These are phyloP conservation scores for Fusarium torreyae DNA, from an alignment of 2,329 filamentous ascomycete genomes.

Conservation along the genomic window DNA sequence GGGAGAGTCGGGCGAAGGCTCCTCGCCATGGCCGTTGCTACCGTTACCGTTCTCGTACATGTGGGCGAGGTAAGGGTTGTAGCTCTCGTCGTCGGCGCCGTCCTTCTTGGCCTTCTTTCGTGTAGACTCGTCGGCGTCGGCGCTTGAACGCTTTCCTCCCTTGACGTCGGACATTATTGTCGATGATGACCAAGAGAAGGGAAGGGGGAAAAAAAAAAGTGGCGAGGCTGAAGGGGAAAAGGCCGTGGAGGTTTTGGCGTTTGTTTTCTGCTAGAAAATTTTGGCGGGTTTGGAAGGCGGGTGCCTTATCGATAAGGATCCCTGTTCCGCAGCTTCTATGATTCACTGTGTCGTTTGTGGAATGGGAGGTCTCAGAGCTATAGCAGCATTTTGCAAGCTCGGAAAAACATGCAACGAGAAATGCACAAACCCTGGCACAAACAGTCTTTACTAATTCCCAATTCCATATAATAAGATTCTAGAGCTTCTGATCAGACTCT, in stretches of 20 bases:
- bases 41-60: constrained; percentile 74
- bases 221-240: constrained; percentile 46
- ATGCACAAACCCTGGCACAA: too few species aligned
- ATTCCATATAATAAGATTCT: too few species aligned
- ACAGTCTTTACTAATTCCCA: too few species aligned
- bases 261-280: constrained; percentile 49
- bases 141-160: constrained; percentile 62
- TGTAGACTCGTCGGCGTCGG: constrained; percentile 59
- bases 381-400: too few species aligned
- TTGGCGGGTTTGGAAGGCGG: constrained; percentile 47
- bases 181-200: constrained; percentile 8
- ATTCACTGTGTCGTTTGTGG: constrained; percentile 10
- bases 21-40: constrained; percentile 58
- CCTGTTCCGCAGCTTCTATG: constrained; percentile 32
- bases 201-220: constrained; percentile 27
- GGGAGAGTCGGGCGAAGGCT: constrained; percentile 59
- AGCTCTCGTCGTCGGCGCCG: constrained; percentile 52
- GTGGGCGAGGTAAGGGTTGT: constrained; percentile 94
- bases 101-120: constrained; percentile 63
- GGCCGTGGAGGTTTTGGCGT: constrained; percentile 36
- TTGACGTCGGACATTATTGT: constrained; percentile 58
- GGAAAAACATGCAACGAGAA: too few species aligned
- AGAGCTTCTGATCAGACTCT: too few species aligned
- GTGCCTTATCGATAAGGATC: constrained; percentile 55
- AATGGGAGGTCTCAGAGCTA: too few species aligned